Base-by-base conservation (phyloP, 2,329 filamentous ascomycete species). In the Bipolaris zeicola region DNA sequence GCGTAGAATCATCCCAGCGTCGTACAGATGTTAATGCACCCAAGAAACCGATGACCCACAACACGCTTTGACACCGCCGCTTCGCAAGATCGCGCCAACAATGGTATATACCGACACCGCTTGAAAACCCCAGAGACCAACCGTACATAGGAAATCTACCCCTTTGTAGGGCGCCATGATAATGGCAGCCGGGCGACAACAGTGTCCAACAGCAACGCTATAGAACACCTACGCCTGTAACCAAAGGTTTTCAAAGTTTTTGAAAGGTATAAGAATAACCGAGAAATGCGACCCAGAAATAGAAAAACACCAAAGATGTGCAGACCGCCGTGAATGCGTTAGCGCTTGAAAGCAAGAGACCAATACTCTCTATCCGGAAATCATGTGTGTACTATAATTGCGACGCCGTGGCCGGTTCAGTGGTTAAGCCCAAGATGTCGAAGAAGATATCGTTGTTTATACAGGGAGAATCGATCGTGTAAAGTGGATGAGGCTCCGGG, bases 401-500 rank as follows among this genome's bases (percentile, higher is more conserved):
- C 74, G 75, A 77, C 75, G 74, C 75, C 75, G 74, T 77, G 66
- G 73, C 70, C 72, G 66, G 67, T 65, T 61, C 63, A 69, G 71
- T 76, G 74, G 74, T 76, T 76, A 76, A 76, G 71, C 68, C 72
- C 68, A 72, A 73, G 63, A 75, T 74, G 68, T 73, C 67, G 70
- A 76, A 71, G 62, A 67, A 72, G 70, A 76, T 73, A 71, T 76
- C 69, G 72, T 69, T 68, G 70, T 77, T 77, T 78, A 72, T 77
- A 77, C 74, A 77, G 64, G 70, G 71, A 69, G 75, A 71, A 70
- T 72, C 72, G 67, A 68, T 72, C 72, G 67, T 75, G 74, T 76
- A 64, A 20, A 67, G 69, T 68, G 67, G 62, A 65, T 66, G 69
- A 76, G 76, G 73, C 74, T 77, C 73, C 71, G 68, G 69, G 66